Evolutionary conservation across 495 filamentous ascomycete genomes (phyloP).

Genomic region (Aspergillus funiculosus): DNA sequence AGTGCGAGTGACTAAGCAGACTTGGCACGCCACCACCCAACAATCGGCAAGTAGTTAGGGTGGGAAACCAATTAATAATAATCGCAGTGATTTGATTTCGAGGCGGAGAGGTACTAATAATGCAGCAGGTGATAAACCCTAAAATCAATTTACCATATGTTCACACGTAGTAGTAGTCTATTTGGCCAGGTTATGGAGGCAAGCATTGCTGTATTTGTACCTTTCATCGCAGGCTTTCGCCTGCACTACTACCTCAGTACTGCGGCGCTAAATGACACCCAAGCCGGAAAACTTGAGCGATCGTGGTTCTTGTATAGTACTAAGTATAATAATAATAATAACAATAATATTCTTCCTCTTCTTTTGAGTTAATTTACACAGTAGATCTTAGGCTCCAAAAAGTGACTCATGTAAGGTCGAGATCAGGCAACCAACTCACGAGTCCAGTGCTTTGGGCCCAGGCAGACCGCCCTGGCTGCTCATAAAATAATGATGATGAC

Average conservation of each 20-base stretch:
- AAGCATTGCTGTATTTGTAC: conserved; percentile 8
- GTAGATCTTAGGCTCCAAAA: conserved; percentile 9
- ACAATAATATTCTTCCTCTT: no score
- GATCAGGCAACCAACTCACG: conserved; percentile 3
- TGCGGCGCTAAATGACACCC: no score
- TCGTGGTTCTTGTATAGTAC: no score
- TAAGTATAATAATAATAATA: no score
- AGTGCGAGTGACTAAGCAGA: conserved; percentile 17
- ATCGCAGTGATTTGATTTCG: neutral
- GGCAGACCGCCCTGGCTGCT: no score
- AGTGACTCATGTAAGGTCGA: conserved; percentile 8
- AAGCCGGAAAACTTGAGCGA: no score
- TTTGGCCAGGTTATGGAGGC: no score
- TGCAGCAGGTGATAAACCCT: neutral
- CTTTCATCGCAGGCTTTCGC: no score
- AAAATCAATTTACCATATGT: neutral
- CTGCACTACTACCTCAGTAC: no score
- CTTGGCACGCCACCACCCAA: conserved; percentile 20
- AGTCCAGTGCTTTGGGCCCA: no score
- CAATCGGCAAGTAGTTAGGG: neutral
- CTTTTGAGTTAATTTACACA: conserved; percentile 2
- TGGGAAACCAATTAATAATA: neutral
- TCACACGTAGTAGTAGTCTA: neutral
- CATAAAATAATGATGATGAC: neutral
- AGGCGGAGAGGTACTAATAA: neutral